Evolutionary conservation across 139 green algal species (phyloP), one percentile per base, ranked within the genome.

Genomic region (Pleodorina starrii): DNA sequence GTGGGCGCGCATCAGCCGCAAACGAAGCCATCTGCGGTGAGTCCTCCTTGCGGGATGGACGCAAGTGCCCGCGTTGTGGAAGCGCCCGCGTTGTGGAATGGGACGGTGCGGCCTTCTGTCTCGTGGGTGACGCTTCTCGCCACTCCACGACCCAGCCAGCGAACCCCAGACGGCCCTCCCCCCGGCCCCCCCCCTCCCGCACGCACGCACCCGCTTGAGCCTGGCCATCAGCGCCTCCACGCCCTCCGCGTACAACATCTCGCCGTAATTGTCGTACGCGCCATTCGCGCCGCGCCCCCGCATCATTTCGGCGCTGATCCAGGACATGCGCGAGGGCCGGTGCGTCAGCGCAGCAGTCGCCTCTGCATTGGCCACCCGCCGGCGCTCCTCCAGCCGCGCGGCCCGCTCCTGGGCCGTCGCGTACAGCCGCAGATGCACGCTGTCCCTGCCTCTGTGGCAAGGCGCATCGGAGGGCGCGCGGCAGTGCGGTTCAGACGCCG

Each of bases 211-310:
- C 91, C 90, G 90, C 42, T 83, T 86, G 35, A 78, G 72, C 50
- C 75, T 72, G 5, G 75, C 21, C 21, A 88, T 87, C 51, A 91
- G 75, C 11, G 82, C 63, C 82, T 97, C 94, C 74, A 95, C 63
- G 16, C 95, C 95, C 91, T 98, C 96, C 71, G 95, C 93, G 80
- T 98, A 98, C 69, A 98, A 91, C 89, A 96, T 96, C 92, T 97
- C 95, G 27, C 95, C 95, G 68, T 98, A 97, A 86, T 97, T 97
- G 32, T 90, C 88, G 90, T 95, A 97, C 1, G 85, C 84, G 16
- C 92, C 95, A 19, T 76, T 46, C 29, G 42, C 40, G 68, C 57
- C 95, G 6, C 96, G 91, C 36, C 94, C 91, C 17, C 86, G 80
- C 84, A 95, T 96, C 91, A 98, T 95, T 83, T 96, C 89, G 63